Evolutionary conservation across 768 basidiomycete species (phyloP).

Genomic region (Collybia sp.): DNA sequence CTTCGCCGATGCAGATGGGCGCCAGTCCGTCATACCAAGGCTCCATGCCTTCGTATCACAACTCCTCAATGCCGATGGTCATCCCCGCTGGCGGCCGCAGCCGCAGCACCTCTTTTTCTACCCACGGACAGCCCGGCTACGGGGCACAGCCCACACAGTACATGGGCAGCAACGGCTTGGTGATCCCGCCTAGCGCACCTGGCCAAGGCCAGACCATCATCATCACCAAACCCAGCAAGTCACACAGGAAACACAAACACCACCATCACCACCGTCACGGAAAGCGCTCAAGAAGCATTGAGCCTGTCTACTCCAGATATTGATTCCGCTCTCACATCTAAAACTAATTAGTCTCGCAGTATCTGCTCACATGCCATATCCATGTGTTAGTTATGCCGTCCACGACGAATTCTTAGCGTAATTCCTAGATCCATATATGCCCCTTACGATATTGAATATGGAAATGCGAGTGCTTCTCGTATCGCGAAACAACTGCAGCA

Average conservation of each 20-base stretch:
- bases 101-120: conserved; percentile 30
- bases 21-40: conserved; percentile 16
- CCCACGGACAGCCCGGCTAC: conserved; percentile 16
- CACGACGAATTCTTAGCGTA: too few species aligned
- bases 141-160: conserved; percentile 5
- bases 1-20: conserved; percentile 7
- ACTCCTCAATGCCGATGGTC: conserved; percentile 18
- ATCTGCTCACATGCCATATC: too few species aligned
- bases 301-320: conserved; percentile 11
- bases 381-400: too few species aligned
- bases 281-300: conserved; percentile 22
- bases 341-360: neutral
- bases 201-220: conserved; percentile 22
- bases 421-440: too few species aligned
- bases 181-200: conserved; percentile 16
- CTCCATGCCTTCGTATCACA: conserved; percentile 22
- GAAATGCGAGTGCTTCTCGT: too few species aligned
- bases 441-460: too few species aligned
- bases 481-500: too few species aligned
- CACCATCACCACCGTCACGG: conserved; percentile 23
- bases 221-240: conserved; percentile 12
- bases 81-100: conserved; percentile 18
- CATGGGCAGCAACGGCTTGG: conserved; percentile 14
- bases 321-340: neutral
- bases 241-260: conserved; percentile 23